phyloP scores from a whole-genome alignment of 768 basidiomycete genomes.

The Lentinula sp. region DNA sequence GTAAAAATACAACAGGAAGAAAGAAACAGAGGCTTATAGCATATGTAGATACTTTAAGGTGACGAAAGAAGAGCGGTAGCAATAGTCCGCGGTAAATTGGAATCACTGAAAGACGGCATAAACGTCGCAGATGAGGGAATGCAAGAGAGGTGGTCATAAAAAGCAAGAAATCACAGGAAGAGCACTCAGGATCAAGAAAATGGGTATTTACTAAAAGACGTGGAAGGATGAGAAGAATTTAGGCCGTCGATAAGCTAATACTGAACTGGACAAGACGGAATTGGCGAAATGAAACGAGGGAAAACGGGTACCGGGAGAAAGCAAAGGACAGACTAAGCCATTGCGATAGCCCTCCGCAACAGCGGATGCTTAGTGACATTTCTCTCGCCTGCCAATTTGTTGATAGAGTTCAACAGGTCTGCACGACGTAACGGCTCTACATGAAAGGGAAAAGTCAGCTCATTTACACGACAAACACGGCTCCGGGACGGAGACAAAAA shows the following conservation, averaged over 20 bases:
- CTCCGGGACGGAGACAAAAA: background rate
- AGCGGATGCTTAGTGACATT: conserved; percentile 30
- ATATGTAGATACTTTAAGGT: background rate
- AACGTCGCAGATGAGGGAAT: background rate
- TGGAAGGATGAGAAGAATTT: background rate
- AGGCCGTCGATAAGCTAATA: background rate
- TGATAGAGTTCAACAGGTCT: conserved; percentile 77
- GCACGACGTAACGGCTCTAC: conserved; percentile 74
- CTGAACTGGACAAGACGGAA: background rate
- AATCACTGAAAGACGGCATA: background rate
- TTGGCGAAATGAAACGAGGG: background rate
- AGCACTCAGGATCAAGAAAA: too few species aligned
- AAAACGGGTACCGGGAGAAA: background rate
- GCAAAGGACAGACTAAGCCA: background rate
- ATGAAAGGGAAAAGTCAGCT: conserved; percentile 60
- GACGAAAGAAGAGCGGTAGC: background rate
- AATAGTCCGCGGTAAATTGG: background rate
- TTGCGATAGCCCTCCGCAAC: conserved; percentile 9
- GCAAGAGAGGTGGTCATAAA: background rate
- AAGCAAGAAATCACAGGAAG: too few species aligned
- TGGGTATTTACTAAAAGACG: too few species aligned
- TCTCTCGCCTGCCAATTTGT: conserved; percentile 70
- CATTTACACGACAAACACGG: background rate
- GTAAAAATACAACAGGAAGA: background rate
- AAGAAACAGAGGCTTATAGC: background rate